These are phyloP conservation scores for Spergularia marina DNA, from an alignment of 148 eudicot species.

Conservation along the genomic window DNA sequence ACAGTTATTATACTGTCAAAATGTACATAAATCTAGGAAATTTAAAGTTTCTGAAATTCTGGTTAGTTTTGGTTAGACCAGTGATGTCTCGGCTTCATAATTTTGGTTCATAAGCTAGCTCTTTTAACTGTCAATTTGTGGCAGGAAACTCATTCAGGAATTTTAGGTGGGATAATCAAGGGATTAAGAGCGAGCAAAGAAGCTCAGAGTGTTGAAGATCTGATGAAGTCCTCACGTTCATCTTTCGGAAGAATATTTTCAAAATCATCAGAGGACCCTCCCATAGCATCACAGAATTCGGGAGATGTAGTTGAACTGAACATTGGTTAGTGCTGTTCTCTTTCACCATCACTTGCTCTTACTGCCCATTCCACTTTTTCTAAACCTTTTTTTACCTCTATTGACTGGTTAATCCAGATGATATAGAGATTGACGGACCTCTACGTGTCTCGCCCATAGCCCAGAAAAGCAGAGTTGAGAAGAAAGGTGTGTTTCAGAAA, in stretches of 20 bases:
- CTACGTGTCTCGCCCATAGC: slow-evolving; percentile 38
- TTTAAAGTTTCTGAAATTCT: neutral
- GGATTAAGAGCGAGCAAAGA: slow-evolving; percentile 56
- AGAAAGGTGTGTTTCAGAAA: slow-evolving; percentile 42
- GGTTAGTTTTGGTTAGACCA: neutral
- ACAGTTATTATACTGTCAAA: neutral
- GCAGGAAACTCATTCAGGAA: slow-evolving; percentile 51
- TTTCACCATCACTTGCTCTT: slow-evolving; percentile 8
- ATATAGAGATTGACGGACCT: slow-evolving; percentile 78
- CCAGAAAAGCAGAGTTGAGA: slow-evolving; percentile 31
- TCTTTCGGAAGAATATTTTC: slow-evolving; percentile 61
- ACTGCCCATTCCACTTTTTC: slow-evolving; percentile 1
- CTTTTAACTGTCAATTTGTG: slow-evolving; percentile 13
- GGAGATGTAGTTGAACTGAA: slow-evolving; percentile 44
- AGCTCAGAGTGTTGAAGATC: slow-evolving; percentile 30
- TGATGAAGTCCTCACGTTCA: slow-evolving; percentile 30
- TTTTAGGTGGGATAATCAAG: slow-evolving; percentile 62
- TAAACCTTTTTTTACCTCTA: slow-evolving; percentile 14
- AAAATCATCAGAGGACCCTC: slow-evolving; percentile 46
- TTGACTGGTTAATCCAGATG: slow-evolving; percentile 48
- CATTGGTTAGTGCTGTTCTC: slow-evolving; percentile 49
- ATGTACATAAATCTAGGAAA: neutral
- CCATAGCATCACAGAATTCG: slow-evolving; percentile 27
- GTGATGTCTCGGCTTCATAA: slow-evolving; percentile 4
- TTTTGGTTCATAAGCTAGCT: slow-evolving; percentile 16